Evolutionary conservation across 1,284 basidiomycete species (phyloP).

Genomic region (Marasmius fiardii): DNA sequence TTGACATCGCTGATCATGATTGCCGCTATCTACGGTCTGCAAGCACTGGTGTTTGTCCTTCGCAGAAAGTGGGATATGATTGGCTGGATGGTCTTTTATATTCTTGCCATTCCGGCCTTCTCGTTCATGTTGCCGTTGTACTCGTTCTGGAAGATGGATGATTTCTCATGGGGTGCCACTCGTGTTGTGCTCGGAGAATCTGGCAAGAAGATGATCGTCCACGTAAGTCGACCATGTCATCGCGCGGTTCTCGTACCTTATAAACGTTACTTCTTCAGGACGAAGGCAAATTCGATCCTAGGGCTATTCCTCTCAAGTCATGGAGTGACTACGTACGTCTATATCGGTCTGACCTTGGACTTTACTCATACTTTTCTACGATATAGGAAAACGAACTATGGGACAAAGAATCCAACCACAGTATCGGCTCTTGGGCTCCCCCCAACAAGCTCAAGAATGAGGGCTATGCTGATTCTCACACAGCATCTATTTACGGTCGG

Average conservation of each 20-base stretch:
- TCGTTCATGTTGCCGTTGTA: slow-evolving; percentile 93
- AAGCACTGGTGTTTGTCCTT: slow-evolving; percentile 84
- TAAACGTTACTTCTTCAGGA: slow-evolving; percentile 49
- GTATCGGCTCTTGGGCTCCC: slow-evolving; percentile 82
- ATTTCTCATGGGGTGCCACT: slow-evolving; percentile 97
- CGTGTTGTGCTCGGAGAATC: slow-evolving; percentile 93
- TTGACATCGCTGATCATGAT: slow-evolving; percentile 87
- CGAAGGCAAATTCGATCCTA: slow-evolving; percentile 95
- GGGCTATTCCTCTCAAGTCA: slow-evolving; percentile 89
- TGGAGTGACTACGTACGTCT: slow-evolving; percentile 88
- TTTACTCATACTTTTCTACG: slow-evolving; percentile 8
- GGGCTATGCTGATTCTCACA: slow-evolving; percentile 70
- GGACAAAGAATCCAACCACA: slow-evolving; percentile 94
- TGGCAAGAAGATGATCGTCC: slow-evolving; percentile 93
- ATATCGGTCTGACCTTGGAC: not conserved
- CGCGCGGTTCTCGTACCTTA: slow-evolving; percentile 14
- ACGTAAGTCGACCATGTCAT: slow-evolving; percentile 51
- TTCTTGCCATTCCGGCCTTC: slow-evolving; percentile 88
- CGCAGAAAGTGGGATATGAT: slow-evolving; percentile 94
- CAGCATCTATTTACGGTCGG: slow-evolving; percentile 75
- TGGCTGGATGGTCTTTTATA: slow-evolving; percentile 97
- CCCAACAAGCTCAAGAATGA: slow-evolving; percentile 66
- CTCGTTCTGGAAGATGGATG: slow-evolving; percentile 99
- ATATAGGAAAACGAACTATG: slow-evolving; percentile 88
- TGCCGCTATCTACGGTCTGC: slow-evolving; percentile 89